Conservation (phyloP, 148 eudicot genomes). For the Rhododendron kiyosumense region DNA sequence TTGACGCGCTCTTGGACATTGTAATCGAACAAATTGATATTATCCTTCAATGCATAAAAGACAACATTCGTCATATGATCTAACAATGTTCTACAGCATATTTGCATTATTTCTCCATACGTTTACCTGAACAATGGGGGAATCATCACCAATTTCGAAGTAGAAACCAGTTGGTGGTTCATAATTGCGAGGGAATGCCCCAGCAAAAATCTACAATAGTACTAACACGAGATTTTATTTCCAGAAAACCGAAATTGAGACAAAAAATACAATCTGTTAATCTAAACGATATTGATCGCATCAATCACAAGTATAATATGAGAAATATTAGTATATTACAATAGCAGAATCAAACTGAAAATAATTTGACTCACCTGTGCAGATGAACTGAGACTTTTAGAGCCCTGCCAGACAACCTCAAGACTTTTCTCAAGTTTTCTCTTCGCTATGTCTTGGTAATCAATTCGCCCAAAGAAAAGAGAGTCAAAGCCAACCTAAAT, state of each 20-base stretch:
- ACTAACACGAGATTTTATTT: neutral
- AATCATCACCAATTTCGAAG: constrained; percentile 56
- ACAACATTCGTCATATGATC: constrained; percentile 10
- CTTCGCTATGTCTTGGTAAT: constrained; percentile 89
- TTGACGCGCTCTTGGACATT: constrained; percentile 87
- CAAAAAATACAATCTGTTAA: neutral
- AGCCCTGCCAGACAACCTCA: constrained; percentile 94
- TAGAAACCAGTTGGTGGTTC: constrained; percentile 75
- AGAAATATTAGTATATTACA: neutral
- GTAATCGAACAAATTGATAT: constrained; percentile 81
- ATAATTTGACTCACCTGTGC: constrained; percentile 47
- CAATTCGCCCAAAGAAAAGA: constrained; percentile 84
- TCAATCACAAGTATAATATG: neutral
- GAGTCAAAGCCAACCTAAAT: constrained; percentile 96
- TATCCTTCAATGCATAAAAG: constrained; percentile 58
- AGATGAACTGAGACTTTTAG: constrained; percentile 71
- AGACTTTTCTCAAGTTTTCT: constrained; percentile 77
- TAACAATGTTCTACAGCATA: neutral
- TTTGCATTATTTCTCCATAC: neutral
- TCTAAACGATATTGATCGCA: neutral
- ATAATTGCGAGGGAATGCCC: constrained; percentile 66
- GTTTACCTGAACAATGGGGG: constrained; percentile 75
- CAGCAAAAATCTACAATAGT: constrained; percentile 61
- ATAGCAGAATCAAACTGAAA: neutral
- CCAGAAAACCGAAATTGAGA: neutral